Evolutionary conservation across 2,329 filamentous ascomycete species (phyloP).

Genomic region (Pestalotiopsis sp.): DNA sequence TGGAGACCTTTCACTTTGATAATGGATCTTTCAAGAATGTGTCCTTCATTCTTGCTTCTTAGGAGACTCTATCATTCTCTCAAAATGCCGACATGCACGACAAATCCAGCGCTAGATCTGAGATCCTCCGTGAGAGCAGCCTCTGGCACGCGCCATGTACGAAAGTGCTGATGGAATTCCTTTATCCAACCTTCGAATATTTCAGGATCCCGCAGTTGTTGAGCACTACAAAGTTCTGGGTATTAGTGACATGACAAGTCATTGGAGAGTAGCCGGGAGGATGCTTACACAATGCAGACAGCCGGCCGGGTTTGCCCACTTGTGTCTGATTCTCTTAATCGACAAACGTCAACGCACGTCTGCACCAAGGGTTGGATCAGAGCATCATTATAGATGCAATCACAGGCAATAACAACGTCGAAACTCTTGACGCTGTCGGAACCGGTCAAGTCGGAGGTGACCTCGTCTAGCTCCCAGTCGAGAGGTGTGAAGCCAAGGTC

Average conservation of each 20-base stretch:
- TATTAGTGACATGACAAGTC: background rate
- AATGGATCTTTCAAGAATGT: background rate
- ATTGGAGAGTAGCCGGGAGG: background rate
- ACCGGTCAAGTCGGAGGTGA: constrained; percentile 46
- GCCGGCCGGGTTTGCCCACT: constrained; percentile 47
- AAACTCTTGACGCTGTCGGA: constrained; percentile 49
- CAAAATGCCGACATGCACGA: constrained; percentile 77
- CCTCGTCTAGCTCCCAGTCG: constrained; percentile 79
- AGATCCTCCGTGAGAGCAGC: constrained; percentile 61
- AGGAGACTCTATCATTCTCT: constrained; percentile 26
- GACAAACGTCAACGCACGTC: constrained; percentile 76
- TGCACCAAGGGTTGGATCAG: constrained; percentile 81
- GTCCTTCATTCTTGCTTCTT: background rate
- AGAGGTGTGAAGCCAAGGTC: constrained; percentile 63
- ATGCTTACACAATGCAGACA: constrained; percentile 65
- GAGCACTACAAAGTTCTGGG: constrained; percentile 51
- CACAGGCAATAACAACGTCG: constrained; percentile 80
- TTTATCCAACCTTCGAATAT: constrained; percentile 84
- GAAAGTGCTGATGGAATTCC: constrained; percentile 68
- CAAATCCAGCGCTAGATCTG: constrained; percentile 71
- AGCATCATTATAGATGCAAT: constrained; percentile 94
- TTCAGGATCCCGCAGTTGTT: constrained; percentile 83
- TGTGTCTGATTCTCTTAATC: constrained; percentile 45
- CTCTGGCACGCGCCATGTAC: constrained; percentile 76
- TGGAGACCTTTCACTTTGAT: background rate